Base-by-base conservation (phyloP, 2,329 filamentous ascomycete species). In the Phialophora verrucosa region DNA sequence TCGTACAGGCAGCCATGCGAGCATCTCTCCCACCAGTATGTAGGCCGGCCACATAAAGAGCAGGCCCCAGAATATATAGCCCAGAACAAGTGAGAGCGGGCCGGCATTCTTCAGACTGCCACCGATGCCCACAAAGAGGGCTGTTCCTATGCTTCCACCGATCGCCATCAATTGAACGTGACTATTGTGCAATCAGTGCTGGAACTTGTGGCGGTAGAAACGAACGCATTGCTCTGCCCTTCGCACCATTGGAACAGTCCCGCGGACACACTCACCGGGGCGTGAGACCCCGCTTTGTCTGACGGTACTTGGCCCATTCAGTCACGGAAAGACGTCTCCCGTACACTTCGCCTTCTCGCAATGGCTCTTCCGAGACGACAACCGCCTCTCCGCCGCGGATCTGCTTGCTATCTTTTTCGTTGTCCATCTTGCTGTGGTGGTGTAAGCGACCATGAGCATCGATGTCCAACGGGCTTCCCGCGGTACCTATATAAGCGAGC, bases 11-110 rank as follows among this genome's bases (percentile, higher is more conserved):
- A 79, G 76, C 42, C 78, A 72, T 8, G 78, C 78, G 17, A 76
- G 76, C 77, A 79, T 79, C 68, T 80, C 78, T 8, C 79, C 80
- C 8, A 82, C 68, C 55, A 78, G 81, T 78, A 77, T 32, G 57
- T 77, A 76, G 31, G 73, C 71, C 2, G 75, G 75, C 66, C 75
- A 71, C 57, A 77, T 73, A 53, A 77, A 76, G 17, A 76, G 23
- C n/a, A 75, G 60, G 1, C 75, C 75, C 63, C 62, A 69, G 62
- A 67, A 59, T 14, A 78, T 64, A 64, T 78, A 79, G 2, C 76
- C 78, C 23, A 80, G 68, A 25, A 79, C 73, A 1, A 79, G 53
- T 0, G 73, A 75, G 14, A 76, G 57, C 0, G 78, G 78, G 1
- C 78, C 78, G 1, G 76, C 74, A 58, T 75, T 70, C 0, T 71